Conservation (phyloP, 768 basidiomycete species). For the Kwoniella botswanensis region DNA sequence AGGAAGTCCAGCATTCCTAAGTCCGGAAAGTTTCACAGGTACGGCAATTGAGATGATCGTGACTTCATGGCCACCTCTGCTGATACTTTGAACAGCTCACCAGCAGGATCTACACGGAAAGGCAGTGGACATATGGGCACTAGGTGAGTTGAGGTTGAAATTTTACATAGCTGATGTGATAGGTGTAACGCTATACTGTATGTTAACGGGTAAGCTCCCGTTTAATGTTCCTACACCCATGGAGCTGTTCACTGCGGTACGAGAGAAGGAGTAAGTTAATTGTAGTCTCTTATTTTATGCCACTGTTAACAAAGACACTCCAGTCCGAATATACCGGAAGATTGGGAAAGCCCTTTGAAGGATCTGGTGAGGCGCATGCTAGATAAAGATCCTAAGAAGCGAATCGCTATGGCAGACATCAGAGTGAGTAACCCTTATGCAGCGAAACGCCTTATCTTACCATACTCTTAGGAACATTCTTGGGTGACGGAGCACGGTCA, state of each 20-base stretch:
- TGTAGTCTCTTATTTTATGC: not conserved
- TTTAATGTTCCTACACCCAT: slow-evolving; percentile 54
- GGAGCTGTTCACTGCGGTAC: slow-evolving; percentile 56
- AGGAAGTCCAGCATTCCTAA: slow-evolving; percentile 59
- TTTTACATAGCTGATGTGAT: not conserved
- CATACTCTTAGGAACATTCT: slow-evolving; percentile 40
- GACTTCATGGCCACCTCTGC: not conserved
- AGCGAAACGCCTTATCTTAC: not conserved
- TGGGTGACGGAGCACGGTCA: slow-evolving; percentile 53
- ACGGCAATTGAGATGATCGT: not conserved
- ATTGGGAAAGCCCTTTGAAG: slow-evolving; percentile 43
- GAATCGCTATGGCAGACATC: slow-evolving; percentile 48
- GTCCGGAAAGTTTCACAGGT: slow-evolving; percentile 54
- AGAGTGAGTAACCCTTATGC: slow-evolving; percentile 39
- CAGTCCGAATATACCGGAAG: slow-evolving; percentile 48
- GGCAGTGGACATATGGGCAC: slow-evolving; percentile 56
- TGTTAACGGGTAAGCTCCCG: slow-evolving; percentile 55
- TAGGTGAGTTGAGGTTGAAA: slow-evolving; percentile 37
- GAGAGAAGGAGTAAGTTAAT: slow-evolving; percentile 45
- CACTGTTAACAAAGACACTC: too few relatives aligned
- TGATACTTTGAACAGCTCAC: slow-evolving; percentile 30
- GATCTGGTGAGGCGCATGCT: slow-evolving; percentile 26
- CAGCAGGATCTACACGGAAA: slow-evolving; percentile 51
- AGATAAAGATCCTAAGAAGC: slow-evolving; percentile 41
- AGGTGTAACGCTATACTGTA: slow-evolving; percentile 59